phyloP scores from a whole-genome alignment of 2,329 filamentous ascomycete genomes.

The Aspergillus felis region DNA sequence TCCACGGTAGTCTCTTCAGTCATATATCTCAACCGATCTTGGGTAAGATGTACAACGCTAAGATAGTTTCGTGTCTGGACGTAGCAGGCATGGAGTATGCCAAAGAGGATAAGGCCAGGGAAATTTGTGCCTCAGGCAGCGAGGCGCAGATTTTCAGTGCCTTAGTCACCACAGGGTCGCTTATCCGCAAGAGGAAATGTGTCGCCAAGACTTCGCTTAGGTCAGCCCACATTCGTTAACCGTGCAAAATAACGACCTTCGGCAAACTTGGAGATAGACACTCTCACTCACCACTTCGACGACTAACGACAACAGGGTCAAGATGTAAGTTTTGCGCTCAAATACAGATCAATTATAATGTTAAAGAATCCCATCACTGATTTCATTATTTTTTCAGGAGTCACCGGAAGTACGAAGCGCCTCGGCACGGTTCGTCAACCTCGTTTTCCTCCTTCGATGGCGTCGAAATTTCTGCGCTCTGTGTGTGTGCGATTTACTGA shows the following conservation, averaged over 20 bases:
- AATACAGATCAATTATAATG: background rate
- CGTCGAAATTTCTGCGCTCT: conserved; percentile 27
- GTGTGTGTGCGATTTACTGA: conserved; percentile 31
- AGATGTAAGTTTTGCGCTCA: conserved; percentile 38
- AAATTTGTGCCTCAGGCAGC: conserved; percentile 11
- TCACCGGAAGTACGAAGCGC: conserved; percentile 75
- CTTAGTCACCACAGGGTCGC: conserved; percentile 9
- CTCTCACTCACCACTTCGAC: conserved; percentile 41
- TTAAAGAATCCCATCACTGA: conserved; percentile 24
- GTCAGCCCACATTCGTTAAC: conserved; percentile 42
- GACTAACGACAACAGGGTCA: conserved; percentile 48
- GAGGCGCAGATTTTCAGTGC: background rate
- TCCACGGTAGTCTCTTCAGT: background rate
- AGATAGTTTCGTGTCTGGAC: background rate
- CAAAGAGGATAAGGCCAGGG: no score
- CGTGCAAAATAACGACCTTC: conserved; percentile 36
- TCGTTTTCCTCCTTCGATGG: conserved; percentile 54
- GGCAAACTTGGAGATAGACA: conserved; percentile 36
- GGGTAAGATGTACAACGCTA: background rate
- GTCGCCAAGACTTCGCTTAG: conserved; percentile 36
- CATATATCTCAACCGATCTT: background rate
- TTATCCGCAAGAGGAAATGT: conserved; percentile 12
- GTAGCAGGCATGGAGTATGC: no score
- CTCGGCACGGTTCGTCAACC: conserved; percentile 87
- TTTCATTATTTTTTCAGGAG: conserved; percentile 34